These are phyloP conservation scores for Coemansia sp. DNA, from an alignment of 192 early-diverging fungal genomes.

Conservation along the genomic window DNA sequence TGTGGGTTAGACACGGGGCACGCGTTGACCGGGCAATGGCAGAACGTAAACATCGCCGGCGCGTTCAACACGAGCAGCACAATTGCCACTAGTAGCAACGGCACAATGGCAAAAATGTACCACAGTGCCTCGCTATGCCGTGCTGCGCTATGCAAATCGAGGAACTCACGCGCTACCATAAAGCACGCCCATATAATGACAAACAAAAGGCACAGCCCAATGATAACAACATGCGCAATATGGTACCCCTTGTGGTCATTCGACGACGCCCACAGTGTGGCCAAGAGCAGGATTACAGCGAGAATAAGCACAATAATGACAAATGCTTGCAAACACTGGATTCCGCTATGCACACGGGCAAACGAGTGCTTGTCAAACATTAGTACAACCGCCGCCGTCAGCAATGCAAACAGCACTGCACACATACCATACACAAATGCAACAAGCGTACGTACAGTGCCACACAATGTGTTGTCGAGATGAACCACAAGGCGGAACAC, in stretches of 20 bases:
- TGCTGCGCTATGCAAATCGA: constrained; percentile 30
- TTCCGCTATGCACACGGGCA: constrained; percentile 31
- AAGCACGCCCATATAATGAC: constrained; percentile 41
- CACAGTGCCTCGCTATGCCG: constrained; percentile 51
- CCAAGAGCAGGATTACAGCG: constrained; percentile 23
- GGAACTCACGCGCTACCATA: constrained; percentile 49
- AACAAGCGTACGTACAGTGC: constrained; percentile 22
- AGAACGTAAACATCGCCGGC: constrained; percentile 50
- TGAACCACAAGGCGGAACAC: constrained; percentile 49
- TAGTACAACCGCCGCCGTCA: constrained; percentile 42
- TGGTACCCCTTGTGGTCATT: constrained; percentile 44
- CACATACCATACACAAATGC: constrained; percentile 36
- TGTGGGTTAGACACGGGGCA: constrained; percentile 49
- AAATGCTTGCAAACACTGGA: constrained; percentile 49
- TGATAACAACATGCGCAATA: constrained; percentile 49
- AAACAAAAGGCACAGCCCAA: constrained; percentile 31
- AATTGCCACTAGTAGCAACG: constrained; percentile 23
- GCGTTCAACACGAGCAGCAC: constrained; percentile 48
- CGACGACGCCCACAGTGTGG: constrained; percentile 28
- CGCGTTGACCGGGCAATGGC: constrained; percentile 48
- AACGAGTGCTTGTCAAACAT: constrained; percentile 48
- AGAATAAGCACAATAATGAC: constrained; percentile 38
- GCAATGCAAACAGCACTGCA: constrained; percentile 26
- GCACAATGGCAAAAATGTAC: constrained; percentile 43
- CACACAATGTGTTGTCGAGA: constrained; percentile 44